Evolutionary conservation across 257 asterid genomes (phyloP), one percentile per base, ranked within the genome.

Genomic region (Vinca minor): DNA sequence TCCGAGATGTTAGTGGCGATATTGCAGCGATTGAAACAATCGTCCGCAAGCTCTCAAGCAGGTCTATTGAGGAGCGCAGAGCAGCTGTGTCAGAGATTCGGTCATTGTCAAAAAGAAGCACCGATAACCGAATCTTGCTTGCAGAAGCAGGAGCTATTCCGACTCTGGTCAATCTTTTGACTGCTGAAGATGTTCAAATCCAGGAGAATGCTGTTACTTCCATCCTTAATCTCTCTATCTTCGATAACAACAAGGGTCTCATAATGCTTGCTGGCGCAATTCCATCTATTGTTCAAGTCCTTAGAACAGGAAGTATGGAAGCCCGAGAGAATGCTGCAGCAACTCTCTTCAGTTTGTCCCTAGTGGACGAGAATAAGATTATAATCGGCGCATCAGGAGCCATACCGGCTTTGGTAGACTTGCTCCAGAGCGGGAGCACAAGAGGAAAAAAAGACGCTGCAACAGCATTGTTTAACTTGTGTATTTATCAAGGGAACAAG

Each of bases 401-500:
- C 15, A 85, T 89, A 52, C 83, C 87, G 0, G 98, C 95, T 14
- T 82, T 92, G 61, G 96, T 92, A 5, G 93, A 87, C 41, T 83
- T 92, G 71, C 89, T 92, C 25, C 73, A 79, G 46, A 77, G 70
- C 4, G 98, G 98, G 31, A 85, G 84, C 67, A 9, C 83, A 0
- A 74, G 98, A 69, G 98, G 98, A 63, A 92, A 84, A 71, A 92
- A 92, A 73, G 98, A 92, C 45, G 96, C 98, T 25, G 95, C 98
- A 18, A 86, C 98, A 0, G 95, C 98, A 0, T 77, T 92, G 65
- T 92, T 88, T 77, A 92, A 89, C 63, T 69, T 92, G 74, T 92
- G 98, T 47, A 82, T 89, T 50, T 89, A 92, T 76, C 95, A 82
- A 11, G 95, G 95, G 63, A 92, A 92, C 83, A 88, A 87, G 63